These are phyloP conservation scores for Geotrichum phurueaensis DNA, from an alignment of 1,139 yeast species.

Conservation along the genomic window DNA sequence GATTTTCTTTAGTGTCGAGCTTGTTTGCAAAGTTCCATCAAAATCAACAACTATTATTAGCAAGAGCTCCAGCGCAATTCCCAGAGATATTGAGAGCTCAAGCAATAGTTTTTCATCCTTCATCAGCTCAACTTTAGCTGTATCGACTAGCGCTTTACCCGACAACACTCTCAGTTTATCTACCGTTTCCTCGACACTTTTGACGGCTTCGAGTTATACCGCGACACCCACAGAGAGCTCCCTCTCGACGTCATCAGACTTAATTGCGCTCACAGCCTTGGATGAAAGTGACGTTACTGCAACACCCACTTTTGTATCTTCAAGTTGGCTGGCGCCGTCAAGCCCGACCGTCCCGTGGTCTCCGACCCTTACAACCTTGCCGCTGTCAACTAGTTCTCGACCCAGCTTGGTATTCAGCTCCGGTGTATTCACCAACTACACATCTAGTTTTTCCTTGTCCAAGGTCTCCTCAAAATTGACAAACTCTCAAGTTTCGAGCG, in stretches of 20 bases:
- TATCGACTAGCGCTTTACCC: too few species aligned
- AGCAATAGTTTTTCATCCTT: too few species aligned
- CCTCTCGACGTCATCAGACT: background rate
- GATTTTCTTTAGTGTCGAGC: background rate
- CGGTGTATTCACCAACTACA: too few species aligned
- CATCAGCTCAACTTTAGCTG: too few species aligned
- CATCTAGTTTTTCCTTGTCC: too few species aligned
- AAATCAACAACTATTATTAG: background rate
- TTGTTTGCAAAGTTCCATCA: background rate
- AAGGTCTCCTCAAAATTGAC: too few species aligned
- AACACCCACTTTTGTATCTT: background rate
- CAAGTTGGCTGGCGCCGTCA: background rate
- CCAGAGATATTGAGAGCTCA: too few species aligned
- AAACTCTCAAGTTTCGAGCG: too few species aligned
- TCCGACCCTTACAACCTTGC: background rate
- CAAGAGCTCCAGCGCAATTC: background rate
- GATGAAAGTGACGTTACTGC: background rate
- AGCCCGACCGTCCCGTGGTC: background rate
- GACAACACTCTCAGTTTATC: too few species aligned
- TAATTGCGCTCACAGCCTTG: background rate
- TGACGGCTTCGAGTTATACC: too few species aligned
- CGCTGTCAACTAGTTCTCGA: background rate
- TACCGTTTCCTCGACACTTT: too few species aligned
- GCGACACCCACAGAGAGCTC: background rate
- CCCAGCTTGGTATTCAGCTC: background rate